These are phyloP conservation scores for Nasturtium officinale DNA, from an alignment of 345 rosid species.

Conservation along the genomic window DNA sequence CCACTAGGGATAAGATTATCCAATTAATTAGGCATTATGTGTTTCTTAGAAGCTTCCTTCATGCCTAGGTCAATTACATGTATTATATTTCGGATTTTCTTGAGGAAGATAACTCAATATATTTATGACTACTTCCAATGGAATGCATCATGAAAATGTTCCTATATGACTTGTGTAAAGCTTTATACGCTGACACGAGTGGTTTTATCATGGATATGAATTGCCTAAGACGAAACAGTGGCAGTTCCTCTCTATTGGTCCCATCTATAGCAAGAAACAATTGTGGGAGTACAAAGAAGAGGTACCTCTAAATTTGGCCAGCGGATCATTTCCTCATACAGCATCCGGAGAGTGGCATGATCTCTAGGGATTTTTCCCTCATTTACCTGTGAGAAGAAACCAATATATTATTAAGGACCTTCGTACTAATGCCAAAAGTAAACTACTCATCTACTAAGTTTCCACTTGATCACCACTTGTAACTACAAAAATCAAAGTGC, in stretches of 20 bases:
- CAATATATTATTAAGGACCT: neutral
- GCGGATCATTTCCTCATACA: slow-evolving; percentile 77
- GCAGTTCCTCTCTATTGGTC: neutral
- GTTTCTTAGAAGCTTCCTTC: slow-evolving; percentile 4
- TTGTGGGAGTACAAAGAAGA: neutral
- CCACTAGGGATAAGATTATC: neutral
- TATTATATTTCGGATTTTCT: neutral
- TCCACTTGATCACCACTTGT: neutral
- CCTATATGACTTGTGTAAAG: neutral
- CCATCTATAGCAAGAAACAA: neutral
- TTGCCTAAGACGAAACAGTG: slow-evolving; percentile 2
- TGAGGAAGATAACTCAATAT: neutral
- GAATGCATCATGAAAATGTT: neutral
- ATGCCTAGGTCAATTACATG: slow-evolving; percentile 7
- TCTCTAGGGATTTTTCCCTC: slow-evolving; percentile 80
- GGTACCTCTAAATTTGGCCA: slow-evolving; percentile 97
- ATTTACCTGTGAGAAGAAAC: slow-evolving; percentile 58
- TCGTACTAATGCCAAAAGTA: slow-evolving; percentile 6
- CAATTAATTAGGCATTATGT: neutral
- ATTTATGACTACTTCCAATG: neutral
- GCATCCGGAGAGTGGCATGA: slow-evolving; percentile 67
- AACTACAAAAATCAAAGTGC: slow-evolving; percentile 3
- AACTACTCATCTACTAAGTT: neutral
- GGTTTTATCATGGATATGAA: neutral
- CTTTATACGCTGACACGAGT: neutral